Evolutionary conservation across 2,329 filamentous ascomycete species (phyloP), one percentile per base, ranked within the genome.

Genomic region (Magnaporthiopsis rhizophila): DNA sequence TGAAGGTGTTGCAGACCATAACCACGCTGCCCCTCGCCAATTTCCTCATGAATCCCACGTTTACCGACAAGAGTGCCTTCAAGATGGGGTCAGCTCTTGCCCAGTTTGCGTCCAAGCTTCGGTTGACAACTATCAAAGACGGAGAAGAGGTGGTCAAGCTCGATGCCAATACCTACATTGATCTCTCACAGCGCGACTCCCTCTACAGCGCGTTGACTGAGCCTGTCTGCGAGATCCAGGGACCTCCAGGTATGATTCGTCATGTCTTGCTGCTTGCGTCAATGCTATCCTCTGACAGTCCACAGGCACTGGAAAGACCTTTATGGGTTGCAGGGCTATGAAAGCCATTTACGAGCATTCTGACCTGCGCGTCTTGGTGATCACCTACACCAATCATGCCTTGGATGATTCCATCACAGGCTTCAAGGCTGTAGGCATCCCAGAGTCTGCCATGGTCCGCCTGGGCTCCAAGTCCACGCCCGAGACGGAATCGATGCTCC

Each of bases 301-400:
- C 2, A 53, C 59, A 87, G 86, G 88, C 0, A 92, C 89, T 0
- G 90, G 90, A 1, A 93, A 93, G 68, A 91, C 88, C 0, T 90
- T 90, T 66, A 82, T 91, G 3, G 90, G 90, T 0, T 85, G 88
- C 0, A 74, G 89, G 2, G 76, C 88, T 1, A 82, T 84, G 0
- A 86, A 86, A 63, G 72, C 79, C 0, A 70, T 92, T 0, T 74
- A 86, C 26, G 71, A 83, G 0, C 69, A 78, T 6, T 85, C 82
- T 0, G 26, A 68, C 0, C 76, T 83, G 34, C 83, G 72, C 0
- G 82, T 92, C 0, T 76, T 93, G 0, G 82, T 92, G 0, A 72
- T 89, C 2, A 86, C 83, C 32, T 91, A 86, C 65, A 91, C 88
- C 0, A 89, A 90, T 63, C 87, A 89, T 67, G 86, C 86, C 0